Percentiles rank a stretch among this genome's conserved stretches.
phyloP scores from a whole-genome alignment of 768 basidiomycete genomes.

The Dacryopinax spathularia region DNA sequence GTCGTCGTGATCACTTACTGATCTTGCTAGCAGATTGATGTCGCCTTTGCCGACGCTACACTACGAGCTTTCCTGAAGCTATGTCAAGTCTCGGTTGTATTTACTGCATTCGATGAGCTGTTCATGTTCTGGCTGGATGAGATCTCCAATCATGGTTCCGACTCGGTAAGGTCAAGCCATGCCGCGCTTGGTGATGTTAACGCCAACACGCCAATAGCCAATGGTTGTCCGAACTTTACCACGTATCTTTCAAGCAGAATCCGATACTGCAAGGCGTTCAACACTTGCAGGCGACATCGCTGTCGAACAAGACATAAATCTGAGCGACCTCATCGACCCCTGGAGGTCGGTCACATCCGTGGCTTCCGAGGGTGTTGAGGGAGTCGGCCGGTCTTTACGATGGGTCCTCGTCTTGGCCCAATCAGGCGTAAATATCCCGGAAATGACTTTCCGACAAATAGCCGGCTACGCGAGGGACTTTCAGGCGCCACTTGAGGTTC shows the following conservation, averaged over 20 bases:
- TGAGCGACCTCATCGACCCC: conserved; percentile 35
- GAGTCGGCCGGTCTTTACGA: conserved; percentile 35
- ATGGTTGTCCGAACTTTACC: conserved; percentile 23
- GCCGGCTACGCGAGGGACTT: conserved; percentile 29
- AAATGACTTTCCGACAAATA: conserved; percentile 36
- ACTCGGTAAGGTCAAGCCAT: neutral
- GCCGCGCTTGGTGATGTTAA: neutral
- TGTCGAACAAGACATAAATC: conserved; percentile 14
- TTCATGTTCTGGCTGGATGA: conserved; percentile 47
- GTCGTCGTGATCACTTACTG: conserved; percentile 10
- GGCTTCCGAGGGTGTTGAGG: conserved; percentile 31
- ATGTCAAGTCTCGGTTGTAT: conserved; percentile 38
- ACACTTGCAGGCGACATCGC: conserved; percentile 26
- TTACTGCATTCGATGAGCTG: conserved; percentile 43
- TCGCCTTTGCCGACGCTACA: conserved; percentile 27
- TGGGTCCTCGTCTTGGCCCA: conserved; percentile 50
- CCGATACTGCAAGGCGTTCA: conserved; percentile 30
- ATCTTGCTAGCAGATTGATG: neutral
- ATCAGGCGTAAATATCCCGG: conserved; percentile 52
- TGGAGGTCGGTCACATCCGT: conserved; percentile 37
- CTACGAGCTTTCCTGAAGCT: conserved; percentile 43
- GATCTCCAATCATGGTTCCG: conserved; percentile 18
- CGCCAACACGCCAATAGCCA: conserved; percentile 2
- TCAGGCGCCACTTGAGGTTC: conserved; percentile 31
- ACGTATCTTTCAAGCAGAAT: conserved; percentile 44